Evolutionary conservation across 768 basidiomycete species (phyloP).

Genomic region (Phaffia australis): DNA sequence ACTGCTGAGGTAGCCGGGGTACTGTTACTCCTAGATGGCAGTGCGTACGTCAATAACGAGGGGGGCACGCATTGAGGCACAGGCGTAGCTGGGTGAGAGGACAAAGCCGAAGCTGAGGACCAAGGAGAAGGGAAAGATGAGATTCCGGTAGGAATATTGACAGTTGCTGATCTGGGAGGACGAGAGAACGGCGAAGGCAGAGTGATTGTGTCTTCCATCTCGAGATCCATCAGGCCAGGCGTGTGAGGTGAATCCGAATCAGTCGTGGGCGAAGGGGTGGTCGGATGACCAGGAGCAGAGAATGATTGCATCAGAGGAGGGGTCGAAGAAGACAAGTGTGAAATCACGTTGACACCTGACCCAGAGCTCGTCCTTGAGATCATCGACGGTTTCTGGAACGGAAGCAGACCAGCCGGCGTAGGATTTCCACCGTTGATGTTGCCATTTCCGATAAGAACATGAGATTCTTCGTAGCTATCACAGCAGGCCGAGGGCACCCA

Average conservation of each 20-base stretch:
- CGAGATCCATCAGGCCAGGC: constrained; percentile 26
- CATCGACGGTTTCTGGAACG: constrained; percentile 22
- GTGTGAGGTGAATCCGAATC: constrained; percentile 27
- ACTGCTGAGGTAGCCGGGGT: constrained; percentile 1
- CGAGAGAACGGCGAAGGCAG: constrained; percentile 33
- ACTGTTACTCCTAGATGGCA: constrained; percentile 8
- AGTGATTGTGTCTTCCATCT: constrained; percentile 48
- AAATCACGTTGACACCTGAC: neutral
- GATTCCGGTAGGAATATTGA: neutral
- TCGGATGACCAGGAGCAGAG: neutral
- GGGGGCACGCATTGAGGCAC: constrained; percentile 24
- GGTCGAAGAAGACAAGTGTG: constrained; percentile 22
- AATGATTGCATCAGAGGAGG: constrained; percentile 7
- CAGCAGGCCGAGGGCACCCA: too few relatives aligned
- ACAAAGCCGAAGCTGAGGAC: constrained; percentile 23
- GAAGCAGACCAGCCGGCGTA: constrained; percentile 8
- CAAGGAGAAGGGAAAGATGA: constrained; percentile 14
- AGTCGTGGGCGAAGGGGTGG: constrained; percentile 26
- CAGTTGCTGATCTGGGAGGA: constrained; percentile 21
- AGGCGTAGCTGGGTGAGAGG: constrained; percentile 1
- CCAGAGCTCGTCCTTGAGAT: neutral
- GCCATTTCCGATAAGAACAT: constrained; percentile 44
- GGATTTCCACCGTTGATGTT: constrained; percentile 16
- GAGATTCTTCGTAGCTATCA: constrained; percentile 62
- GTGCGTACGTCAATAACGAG: constrained; percentile 22